phyloP scores from a whole-genome alignment of 768 basidiomycete species.

The Pulveroboletus sp. region DNA sequence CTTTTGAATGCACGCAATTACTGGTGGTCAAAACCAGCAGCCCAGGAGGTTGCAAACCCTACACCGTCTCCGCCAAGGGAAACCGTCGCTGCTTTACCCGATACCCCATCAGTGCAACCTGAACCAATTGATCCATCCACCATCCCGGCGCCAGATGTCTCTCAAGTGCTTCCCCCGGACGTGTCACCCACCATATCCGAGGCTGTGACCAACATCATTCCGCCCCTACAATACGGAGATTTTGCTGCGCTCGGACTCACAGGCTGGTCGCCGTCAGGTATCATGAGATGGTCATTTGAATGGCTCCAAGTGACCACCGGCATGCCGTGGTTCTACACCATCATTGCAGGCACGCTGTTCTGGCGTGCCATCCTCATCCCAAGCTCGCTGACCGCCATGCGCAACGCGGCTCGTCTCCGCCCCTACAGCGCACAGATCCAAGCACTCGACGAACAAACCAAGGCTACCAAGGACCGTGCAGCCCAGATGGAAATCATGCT shows the following conservation, averaged over 20 bases:
- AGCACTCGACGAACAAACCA: constrained; percentile 44
- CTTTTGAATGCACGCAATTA: too few relatives aligned
- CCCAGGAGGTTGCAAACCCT: not conserved
- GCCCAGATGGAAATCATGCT: constrained; percentile 42
- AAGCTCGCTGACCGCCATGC: constrained; percentile 52
- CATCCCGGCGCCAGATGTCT: not conserved
- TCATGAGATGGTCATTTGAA: constrained; percentile 64
- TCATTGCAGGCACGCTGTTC: constrained; percentile 60
- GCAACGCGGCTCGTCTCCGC: constrained; percentile 46
- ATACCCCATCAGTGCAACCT: too few relatives aligned
- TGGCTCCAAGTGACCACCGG: constrained; percentile 64
- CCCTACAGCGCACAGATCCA: constrained; percentile 47
- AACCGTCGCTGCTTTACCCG: too few relatives aligned
- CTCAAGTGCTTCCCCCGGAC: constrained; percentile 8
- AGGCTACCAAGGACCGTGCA: constrained; percentile 35
- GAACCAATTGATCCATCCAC: too few relatives aligned
- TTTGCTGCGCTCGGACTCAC: constrained; percentile 65
- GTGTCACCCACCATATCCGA: constrained; percentile 18
- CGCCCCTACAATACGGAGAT: constrained; percentile 69
- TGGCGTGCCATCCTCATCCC: constrained; percentile 64
- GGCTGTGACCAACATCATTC: constrained; percentile 26
- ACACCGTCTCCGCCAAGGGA: not conserved
- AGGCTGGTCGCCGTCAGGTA: constrained; percentile 65
- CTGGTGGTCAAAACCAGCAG: constrained; percentile 32
- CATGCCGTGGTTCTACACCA: constrained; percentile 84